Percentiles rank a stretch among this genome's conserved stretches.
Conservation (phyloP, 768 basidiomycete species). For the Chlorophyllum brunneum region DNA sequence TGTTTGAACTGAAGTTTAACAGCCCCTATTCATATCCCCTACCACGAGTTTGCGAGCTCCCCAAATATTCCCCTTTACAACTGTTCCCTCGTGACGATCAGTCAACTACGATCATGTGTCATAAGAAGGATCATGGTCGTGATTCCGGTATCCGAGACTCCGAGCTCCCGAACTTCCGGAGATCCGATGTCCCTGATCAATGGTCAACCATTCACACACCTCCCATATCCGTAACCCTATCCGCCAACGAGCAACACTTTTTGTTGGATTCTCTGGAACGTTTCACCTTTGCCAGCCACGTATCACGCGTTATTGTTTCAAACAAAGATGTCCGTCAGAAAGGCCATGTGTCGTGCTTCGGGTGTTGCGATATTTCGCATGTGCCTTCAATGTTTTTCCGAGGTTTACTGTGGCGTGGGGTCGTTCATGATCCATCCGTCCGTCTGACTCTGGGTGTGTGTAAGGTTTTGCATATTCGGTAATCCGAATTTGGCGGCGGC, state of each 20-base stretch:
- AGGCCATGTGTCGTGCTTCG: not conserved
- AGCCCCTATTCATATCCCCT: too few species aligned
- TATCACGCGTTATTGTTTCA: too few species aligned
- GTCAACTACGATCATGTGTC: not conserved
- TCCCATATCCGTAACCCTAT: too few species aligned
- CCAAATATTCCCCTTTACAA: not conserved
- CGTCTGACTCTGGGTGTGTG: not conserved
- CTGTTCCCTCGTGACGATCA: not conserved
- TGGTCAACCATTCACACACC: too few species aligned
- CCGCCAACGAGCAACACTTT: too few species aligned
- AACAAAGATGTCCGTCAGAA: too few species aligned
- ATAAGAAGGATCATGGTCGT: not conserved
- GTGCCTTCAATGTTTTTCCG: not conserved
- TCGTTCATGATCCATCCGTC: too few species aligned
- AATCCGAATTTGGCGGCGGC: not conserved
- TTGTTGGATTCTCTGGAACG: too few species aligned
- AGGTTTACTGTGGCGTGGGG: not conserved
- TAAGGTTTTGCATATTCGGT: not conserved
- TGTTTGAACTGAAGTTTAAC: too few species aligned
- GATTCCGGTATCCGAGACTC: slow-evolving; percentile 3
- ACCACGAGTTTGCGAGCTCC: too few species aligned
- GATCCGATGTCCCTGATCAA: not conserved
- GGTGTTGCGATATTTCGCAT: not conserved
- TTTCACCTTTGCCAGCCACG: too few species aligned
- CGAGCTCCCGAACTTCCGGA: not conserved